Percentiles rank a stretch among this genome's conserved stretches.
These are phyloP conservation scores for Batrachochytrium dendrobatidis DNA, from an alignment of 371 early-diverging fungal genomes.

Conservation along the genomic window DNA sequence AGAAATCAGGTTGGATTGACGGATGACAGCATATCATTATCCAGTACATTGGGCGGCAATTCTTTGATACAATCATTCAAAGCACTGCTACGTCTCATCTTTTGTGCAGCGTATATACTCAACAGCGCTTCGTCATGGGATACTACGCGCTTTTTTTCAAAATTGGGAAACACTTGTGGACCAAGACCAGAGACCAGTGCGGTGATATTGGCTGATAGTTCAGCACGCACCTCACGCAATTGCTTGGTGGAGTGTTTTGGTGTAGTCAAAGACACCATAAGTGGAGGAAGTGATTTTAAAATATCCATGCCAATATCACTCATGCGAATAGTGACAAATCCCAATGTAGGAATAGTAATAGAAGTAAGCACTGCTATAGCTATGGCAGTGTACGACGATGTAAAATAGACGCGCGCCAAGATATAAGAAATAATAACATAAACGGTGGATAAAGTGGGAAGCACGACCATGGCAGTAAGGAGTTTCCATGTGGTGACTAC, in stretches of 20 bases:
- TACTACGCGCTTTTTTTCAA: conserved; percentile 24
- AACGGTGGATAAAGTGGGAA: conserved; percentile 67
- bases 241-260: conserved; percentile 21
- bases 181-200: conserved; percentile 78
- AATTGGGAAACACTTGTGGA: conserved; percentile 73
- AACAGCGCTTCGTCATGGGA: no score
- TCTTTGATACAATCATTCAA: no score
- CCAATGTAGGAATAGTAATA: conserved; percentile 60
- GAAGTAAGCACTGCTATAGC: conserved; percentile 43
- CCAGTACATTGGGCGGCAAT: no score
- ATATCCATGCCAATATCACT: conserved; percentile 88
- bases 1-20: no score
- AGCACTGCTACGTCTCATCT: no score
- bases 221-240: conserved; percentile 48
- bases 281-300: conserved; percentile 73
- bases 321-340: conserved; percentile 74
- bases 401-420: conserved; percentile 19
- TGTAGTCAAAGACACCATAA: conserved; percentile 65
- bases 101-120: no score
- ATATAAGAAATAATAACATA: conserved; percentile 38
- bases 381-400: conserved; percentile 8
- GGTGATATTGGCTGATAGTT: conserved; percentile 70
- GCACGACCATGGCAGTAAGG: conserved; percentile 68
- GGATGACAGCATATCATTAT: no score
- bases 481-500: conserved; percentile 96